phyloP scores from a whole-genome alignment of 2,329 filamentous ascomycete genomes.

The Juglanconis sp. region DNA sequence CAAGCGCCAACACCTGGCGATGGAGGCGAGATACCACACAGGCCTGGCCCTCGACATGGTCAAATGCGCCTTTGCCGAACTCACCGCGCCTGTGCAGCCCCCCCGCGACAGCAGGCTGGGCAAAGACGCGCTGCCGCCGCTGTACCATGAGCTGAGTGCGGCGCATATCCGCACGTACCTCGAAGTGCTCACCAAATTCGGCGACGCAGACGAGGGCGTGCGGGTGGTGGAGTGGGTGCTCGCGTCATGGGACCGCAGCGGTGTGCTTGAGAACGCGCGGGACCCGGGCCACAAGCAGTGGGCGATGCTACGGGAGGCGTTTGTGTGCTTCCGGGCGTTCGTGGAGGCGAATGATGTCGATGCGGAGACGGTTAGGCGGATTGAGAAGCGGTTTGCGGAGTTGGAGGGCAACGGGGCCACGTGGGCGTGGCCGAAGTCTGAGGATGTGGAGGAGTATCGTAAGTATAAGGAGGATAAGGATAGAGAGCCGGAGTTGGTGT shows the following conservation, averaged over 20 bases:
- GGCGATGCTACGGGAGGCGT: constrained; percentile 25
- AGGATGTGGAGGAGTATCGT: constrained; percentile 33
- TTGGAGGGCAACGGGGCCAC: constrained; percentile 24
- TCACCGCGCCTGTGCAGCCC: constrained; percentile 25
- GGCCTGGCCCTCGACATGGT: constrained; percentile 6
- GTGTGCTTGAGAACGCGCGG: constrained; percentile 34
- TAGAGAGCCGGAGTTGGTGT: not conserved
- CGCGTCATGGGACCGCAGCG: constrained; percentile 37
- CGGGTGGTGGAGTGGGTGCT: constrained; percentile 58
- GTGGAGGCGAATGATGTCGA: constrained; percentile 39
- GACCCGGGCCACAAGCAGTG: constrained; percentile 33
- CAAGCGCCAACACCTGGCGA: not conserved
- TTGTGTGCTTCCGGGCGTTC: constrained; percentile 43
- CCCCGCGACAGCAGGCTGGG: constrained; percentile 19
- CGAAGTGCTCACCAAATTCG: constrained; percentile 58
- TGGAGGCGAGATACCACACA: not conserved
- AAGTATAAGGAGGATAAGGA: not conserved
- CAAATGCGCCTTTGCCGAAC: constrained; percentile 18
- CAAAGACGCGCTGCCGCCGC: constrained; percentile 14
- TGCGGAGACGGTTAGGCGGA: constrained; percentile 25
- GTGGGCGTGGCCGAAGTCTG: constrained; percentile 37
- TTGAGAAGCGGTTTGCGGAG: constrained; percentile 28
- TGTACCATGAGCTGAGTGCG: constrained; percentile 43
- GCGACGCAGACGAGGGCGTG: constrained; percentile 57
- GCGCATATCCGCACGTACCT: constrained; percentile 57